Conservation (phyloP, 2,329 filamentous ascomycete genomes). For the Colletotrichum aenigma region DNA sequence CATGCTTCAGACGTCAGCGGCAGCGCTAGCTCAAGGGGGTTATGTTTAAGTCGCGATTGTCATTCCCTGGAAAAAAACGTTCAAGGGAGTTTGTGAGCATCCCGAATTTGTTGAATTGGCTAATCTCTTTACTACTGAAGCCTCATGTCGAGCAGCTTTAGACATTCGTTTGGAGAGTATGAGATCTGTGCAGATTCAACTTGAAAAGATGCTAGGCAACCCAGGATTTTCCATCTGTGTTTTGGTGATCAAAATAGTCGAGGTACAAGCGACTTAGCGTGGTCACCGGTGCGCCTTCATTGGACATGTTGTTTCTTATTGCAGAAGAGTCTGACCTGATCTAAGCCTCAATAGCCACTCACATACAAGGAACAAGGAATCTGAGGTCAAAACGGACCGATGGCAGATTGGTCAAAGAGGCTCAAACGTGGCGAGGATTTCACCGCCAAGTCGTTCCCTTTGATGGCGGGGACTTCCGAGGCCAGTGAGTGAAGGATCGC, state of each 20-base stretch:
- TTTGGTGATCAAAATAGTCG: neutral
- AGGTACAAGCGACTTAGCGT: accelerated
- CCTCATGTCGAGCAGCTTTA: accelerated
- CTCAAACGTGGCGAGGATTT: neutral
- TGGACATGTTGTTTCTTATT: neutral
- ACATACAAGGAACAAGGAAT: neutral
- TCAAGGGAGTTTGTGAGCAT: accelerated
- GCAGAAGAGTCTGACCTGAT: neutral
- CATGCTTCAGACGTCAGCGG: neutral
- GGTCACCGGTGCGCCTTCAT: neutral
- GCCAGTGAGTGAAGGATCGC: neutral
- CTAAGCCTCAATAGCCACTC: neutral
- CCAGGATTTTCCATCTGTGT: neutral
- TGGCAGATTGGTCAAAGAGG: neutral
- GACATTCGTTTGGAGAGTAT: accelerated
- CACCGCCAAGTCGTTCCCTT: neutral
- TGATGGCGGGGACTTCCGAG: neutral
- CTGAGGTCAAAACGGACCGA: neutral
- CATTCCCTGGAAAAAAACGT: accelerated
- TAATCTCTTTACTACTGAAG: accelerated
- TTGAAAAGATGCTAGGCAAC: neutral
- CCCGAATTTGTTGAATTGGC: accelerated
- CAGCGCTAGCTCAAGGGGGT: neutral
- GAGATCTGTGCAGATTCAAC: neutral
- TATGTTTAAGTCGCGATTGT: too few relatives aligned